A percentile compares a stretch with the other conserved stretches of the same genome.
Conservation (phyloP, 176 grass and related monocot species). For the Carex myosuroides region DNA sequence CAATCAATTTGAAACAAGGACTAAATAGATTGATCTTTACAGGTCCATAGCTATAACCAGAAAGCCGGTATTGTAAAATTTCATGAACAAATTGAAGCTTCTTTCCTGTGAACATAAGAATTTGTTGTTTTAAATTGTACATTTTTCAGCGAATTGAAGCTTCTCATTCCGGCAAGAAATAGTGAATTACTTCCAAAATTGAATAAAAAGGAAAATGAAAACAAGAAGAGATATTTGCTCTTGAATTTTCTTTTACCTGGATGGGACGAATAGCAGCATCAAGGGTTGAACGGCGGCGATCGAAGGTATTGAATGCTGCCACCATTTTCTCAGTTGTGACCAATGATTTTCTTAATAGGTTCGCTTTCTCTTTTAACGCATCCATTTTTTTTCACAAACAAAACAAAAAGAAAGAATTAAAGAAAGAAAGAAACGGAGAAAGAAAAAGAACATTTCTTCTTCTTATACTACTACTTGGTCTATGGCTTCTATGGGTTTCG, state of each 20-base stretch:
- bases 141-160: not conserved
- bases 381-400: conserved; percentile 11
- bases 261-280: conserved; percentile 30
- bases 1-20: not conserved
- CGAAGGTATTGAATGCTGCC: conserved; percentile 29
- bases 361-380: conserved; percentile 10
- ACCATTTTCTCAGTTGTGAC: conserved; percentile 24
- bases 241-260: conserved; percentile 15
- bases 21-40: not conserved
- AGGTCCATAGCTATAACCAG: not conserved
- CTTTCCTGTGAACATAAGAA: not conserved
- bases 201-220: not conserved
- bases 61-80: not conserved
- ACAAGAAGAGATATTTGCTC: not conserved
- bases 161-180: not conserved
- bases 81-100: not conserved
- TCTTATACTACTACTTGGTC: conserved; percentile 5
- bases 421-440: not conserved
- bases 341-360: conserved; percentile 26
- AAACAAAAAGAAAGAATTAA: not conserved
- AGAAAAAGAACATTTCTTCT: not conserved
- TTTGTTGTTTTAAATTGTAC: not conserved
- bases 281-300: conserved; percentile 32
- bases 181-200: not conserved
- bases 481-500: too few relatives aligned